Percentiles rank a stretch among this genome's conserved stretches.
phyloP scores from a whole-genome alignment of 768 basidiomycete species.

The Lyophyllum atratum region DNA sequence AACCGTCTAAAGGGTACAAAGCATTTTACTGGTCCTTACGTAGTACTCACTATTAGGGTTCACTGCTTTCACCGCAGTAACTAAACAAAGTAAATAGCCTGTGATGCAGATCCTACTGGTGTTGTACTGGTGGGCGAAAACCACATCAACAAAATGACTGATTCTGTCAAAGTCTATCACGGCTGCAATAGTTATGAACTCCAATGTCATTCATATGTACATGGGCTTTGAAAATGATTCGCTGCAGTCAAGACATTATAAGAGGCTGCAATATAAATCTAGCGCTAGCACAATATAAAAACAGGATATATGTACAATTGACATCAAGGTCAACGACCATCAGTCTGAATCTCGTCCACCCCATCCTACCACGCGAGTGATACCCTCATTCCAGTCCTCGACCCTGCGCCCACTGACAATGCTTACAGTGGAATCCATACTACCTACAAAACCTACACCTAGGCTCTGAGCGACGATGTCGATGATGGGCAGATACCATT shows the following conservation, averaged over 20 bases:
- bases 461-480: slow-evolving; percentile 59
- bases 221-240: neutral
- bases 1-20: too few relatives aligned
- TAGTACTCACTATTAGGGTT: too few relatives aligned
- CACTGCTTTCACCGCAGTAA: too few relatives aligned
- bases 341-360: slow-evolving; percentile 10
- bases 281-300: neutral
- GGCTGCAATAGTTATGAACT: too few relatives aligned
- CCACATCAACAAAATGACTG: too few relatives aligned
- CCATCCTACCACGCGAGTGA: slow-evolving; percentile 31
- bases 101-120: too few relatives aligned
- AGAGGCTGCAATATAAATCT: neutral
- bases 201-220: too few relatives aligned
- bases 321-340: neutral
- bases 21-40: too few relatives aligned
- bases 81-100: too few relatives aligned
- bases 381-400: slow-evolving; percentile 56
- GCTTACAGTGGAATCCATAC: slow-evolving; percentile 55
- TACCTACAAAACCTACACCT: slow-evolving; percentile 60
- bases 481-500: slow-evolving; percentile 52
- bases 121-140: too few relatives aligned
- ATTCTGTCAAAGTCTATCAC: too few relatives aligned
- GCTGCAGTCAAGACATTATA: neutral
- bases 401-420: slow-evolving; percentile 53
- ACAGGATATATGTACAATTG: neutral